Conservation (phyloP, 2,329 filamentous ascomycete species). For the Blastomyces parvus region DNA sequence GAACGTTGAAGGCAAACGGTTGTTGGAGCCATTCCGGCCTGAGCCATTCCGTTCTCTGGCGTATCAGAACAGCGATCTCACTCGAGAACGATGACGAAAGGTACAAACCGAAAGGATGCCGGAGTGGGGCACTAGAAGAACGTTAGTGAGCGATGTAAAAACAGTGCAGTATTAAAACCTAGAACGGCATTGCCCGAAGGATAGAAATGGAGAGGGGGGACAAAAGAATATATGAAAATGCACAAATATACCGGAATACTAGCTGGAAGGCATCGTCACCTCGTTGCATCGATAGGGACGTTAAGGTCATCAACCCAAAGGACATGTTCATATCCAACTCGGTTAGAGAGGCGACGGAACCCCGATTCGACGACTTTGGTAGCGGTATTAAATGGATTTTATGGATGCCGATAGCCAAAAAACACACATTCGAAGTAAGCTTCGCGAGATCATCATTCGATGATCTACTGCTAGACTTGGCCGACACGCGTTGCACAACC, state of each 20-base stretch:
- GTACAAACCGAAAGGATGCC: constrained; percentile 47
- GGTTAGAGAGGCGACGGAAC: constrained; percentile 45
- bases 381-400: constrained; percentile 60
- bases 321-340: constrained; percentile 41
- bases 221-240: background rate
- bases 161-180: background rate
- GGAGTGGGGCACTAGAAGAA: constrained; percentile 43
- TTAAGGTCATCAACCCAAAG: constrained; percentile 55
- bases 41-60: constrained; percentile 52
- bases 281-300: constrained; percentile 49
- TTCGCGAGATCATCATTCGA: constrained; percentile 60
- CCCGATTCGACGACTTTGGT: constrained; percentile 43
- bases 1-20: constrained; percentile 54
- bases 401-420: constrained; percentile 59
- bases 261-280: constrained; percentile 59
- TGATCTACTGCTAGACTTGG: constrained; percentile 46
- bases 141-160: background rate
- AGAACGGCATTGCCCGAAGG: background rate
- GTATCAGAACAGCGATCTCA: constrained; percentile 55
- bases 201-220: background rate
- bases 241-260: constrained; percentile 45
- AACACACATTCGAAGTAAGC: constrained; percentile 54
- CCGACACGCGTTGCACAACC: constrained; percentile 53
- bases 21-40: constrained; percentile 57
- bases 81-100: constrained; percentile 55